Evolutionary conservation across 2,329 filamentous ascomycete species (phyloP).

Genomic region (Monosporascus sp.): DNA sequence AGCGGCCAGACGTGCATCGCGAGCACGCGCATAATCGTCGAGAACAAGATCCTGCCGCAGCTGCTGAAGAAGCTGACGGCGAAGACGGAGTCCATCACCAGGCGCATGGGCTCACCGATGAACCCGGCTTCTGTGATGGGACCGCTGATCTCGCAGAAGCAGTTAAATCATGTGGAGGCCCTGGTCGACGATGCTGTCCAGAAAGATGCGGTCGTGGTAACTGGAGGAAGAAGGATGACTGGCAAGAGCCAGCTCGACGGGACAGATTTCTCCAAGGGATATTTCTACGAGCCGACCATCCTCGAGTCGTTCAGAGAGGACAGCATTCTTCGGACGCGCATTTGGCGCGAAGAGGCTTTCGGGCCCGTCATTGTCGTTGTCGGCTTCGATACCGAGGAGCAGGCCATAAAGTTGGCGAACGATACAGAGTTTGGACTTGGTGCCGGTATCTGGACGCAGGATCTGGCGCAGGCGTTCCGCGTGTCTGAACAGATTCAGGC

Average conservation of each 20-base stretch:
- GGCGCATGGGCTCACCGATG: slow-evolving; percentile 51
- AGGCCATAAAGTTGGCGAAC: slow-evolving; percentile 68
- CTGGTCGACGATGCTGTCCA: slow-evolving; percentile 61
- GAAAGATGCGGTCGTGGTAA: slow-evolving; percentile 31
- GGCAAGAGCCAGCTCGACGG: slow-evolving; percentile 44
- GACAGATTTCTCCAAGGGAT: slow-evolving; percentile 50
- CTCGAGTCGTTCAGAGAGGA: slow-evolving; percentile 50
- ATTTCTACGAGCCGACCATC: slow-evolving; percentile 79
- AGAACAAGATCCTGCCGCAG: slow-evolving; percentile 59
- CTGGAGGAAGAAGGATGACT: slow-evolving; percentile 44
- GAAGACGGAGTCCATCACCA: slow-evolving; percentile 52
- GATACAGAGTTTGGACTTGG: slow-evolving; percentile 71
- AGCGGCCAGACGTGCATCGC: slow-evolving; percentile 60
- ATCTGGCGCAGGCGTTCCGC: slow-evolving; percentile 67
- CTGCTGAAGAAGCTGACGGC: slow-evolving; percentile 59
- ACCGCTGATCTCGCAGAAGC: slow-evolving; percentile 53
- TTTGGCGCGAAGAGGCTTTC: slow-evolving; percentile 78
- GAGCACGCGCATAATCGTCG: slow-evolving; percentile 69
- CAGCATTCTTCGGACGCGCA: slow-evolving; percentile 63
- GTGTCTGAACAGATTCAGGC: slow-evolving; percentile 67
- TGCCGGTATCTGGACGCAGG: slow-evolving; percentile 69
- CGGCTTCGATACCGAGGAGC: slow-evolving; percentile 68
- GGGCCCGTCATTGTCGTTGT: slow-evolving; percentile 72
- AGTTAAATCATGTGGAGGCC: slow-evolving; percentile 62
- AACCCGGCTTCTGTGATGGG: slow-evolving; percentile 59